Percentiles rank a stretch among this genome's conserved stretches.
Evolutionary conservation across 495 filamentous ascomycete species (phyloP).

Genomic region (Pyronema domesticum): DNA sequence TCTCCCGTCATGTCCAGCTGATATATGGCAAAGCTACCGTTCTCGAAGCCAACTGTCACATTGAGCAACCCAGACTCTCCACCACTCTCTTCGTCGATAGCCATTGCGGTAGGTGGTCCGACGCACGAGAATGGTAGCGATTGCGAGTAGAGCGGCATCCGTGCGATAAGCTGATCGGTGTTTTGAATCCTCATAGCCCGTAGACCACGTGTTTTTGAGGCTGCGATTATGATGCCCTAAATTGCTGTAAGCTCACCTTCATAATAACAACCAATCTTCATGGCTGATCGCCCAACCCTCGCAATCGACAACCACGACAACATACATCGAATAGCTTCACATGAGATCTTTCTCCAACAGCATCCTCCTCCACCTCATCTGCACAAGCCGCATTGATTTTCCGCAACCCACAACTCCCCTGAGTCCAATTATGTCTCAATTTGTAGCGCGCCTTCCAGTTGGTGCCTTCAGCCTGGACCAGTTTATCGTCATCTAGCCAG

Average conservation of each 20-base stretch:
- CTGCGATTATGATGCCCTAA: conserved; percentile 47
- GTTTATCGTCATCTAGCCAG: conserved; percentile 61
- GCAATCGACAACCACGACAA: neutral
- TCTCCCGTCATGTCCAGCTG: conserved; percentile 35
- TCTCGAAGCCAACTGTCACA: conserved; percentile 55
- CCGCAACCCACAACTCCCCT: conserved; percentile 60
- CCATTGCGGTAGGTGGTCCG: conserved; percentile 47
- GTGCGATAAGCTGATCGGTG: conserved; percentile 28
- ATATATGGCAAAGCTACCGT: conserved; percentile 60
- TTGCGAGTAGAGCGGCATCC: neutral
- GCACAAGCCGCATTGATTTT: conserved; percentile 46
- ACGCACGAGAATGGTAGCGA: neutral
- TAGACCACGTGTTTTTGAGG: conserved; percentile 49
- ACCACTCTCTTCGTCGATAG: conserved; percentile 36
- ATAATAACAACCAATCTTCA: neutral
- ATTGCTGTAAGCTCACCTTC: neutral
- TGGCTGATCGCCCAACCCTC: neutral
- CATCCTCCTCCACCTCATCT: neutral
- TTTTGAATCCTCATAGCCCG: conserved; percentile 58
- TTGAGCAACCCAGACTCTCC: conserved; percentile 27
- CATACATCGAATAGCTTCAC: conserved; percentile 22
- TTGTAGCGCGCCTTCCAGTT: conserved; percentile 88
- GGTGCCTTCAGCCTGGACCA: conserved; percentile 36
- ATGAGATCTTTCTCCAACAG: conserved; percentile 5
- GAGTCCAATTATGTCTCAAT: conserved; percentile 79